Evolutionary conservation across 202 grass and related monocot species (phyloP), one percentile per base, ranked within the genome.

Genomic region (Sporobolus alterniflorus): DNA sequence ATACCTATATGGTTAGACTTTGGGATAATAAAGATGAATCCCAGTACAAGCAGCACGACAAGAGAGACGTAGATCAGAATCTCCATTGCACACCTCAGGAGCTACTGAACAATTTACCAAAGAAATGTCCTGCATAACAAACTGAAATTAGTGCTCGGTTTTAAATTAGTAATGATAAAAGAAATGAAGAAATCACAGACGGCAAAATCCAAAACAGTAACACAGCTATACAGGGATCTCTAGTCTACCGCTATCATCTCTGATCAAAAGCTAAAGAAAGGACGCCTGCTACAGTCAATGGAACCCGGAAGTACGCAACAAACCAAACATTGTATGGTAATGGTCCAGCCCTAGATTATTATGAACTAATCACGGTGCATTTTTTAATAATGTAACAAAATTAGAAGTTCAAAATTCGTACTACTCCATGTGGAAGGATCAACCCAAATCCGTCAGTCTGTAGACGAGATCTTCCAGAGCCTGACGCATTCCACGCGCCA

Each of bases 1-100:
- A 75, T 89, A 87, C 95, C 95, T 93, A 71, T 93, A 20, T 26
- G 46, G 13, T 86, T 80, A 31, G 95, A 88, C 88, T 78, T 86
- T 49, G 92, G 88, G 59, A 95, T 82, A 76, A 93, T 30, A 85
- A 82, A 88, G 25, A 85, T 15, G 20, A 75, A 56, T 67, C 88
- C 92, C 18, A 95, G 36, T n/a, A 77, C 75, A 79, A 98, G 36
- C 86, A 95, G 86, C 31, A 75, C 40, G 65, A 79, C 33, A 57
- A 93, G 73, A 17, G 16, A 79, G 47, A 74, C 24, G 16, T 89
- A 54, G 42, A 88, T 56, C 85, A 92, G 41, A n/a, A 90, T 65
- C 74, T 90, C 92, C 94, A 92, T 94, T 5, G 57, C 14, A 33
- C 31, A 44, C 50, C 73, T 46, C 32, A 36, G 20, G 21, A 26